phyloP scores from a whole-genome alignment of 495 filamentous ascomycete species.

The Penicillium cosmopolitanum region DNA sequence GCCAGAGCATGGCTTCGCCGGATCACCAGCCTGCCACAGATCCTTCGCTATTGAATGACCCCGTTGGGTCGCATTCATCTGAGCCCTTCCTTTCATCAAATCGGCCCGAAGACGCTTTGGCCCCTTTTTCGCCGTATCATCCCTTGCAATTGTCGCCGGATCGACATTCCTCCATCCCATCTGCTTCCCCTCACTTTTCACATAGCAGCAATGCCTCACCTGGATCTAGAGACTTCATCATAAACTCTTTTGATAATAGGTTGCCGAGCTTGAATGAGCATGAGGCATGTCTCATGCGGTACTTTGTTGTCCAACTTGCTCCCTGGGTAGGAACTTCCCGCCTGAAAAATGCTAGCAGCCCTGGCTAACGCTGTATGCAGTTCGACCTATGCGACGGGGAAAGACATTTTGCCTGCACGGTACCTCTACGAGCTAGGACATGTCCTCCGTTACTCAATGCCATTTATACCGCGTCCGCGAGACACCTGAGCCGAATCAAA shows the following conservation, averaged over 20 bases:
- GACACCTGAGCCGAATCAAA: constrained; percentile 30
- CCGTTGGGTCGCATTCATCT: constrained; percentile 10
- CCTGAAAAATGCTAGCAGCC: background rate
- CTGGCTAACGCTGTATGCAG: constrained; percentile 7
- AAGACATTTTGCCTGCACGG: constrained; percentile 36
- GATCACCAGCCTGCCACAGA: constrained; percentile 10
- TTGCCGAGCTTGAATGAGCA: constrained; percentile 22
- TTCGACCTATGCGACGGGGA: constrained; percentile 32
- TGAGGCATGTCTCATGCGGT: constrained; percentile 37
- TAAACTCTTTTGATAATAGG: constrained; percentile 1
- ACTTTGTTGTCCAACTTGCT: constrained; percentile 35
- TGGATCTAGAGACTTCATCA: constrained; percentile 6
- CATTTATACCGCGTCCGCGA: constrained; percentile 35
- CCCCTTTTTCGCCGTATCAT: constrained; percentile 14
- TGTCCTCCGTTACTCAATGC: constrained; percentile 38
- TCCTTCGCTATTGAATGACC: constrained; percentile 10
- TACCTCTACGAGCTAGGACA: constrained; percentile 32
- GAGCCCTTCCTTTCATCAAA: constrained; percentile 10
- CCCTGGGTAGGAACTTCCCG: constrained; percentile 26
- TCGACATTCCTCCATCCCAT: constrained; percentile 14
- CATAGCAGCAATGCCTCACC: constrained; percentile 18
- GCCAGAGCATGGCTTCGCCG: constrained; percentile 6
- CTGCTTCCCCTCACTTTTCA: constrained; percentile 20
- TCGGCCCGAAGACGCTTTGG: constrained; percentile 7
- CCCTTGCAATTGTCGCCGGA: constrained; percentile 16